Percentiles rank a stretch among this genome's conserved stretches.
These are phyloP conservation scores for Thuidium tamariscinum DNA, from an alignment of 225 moss, liverwort and hornwort genomes.

Conservation along the genomic window DNA sequence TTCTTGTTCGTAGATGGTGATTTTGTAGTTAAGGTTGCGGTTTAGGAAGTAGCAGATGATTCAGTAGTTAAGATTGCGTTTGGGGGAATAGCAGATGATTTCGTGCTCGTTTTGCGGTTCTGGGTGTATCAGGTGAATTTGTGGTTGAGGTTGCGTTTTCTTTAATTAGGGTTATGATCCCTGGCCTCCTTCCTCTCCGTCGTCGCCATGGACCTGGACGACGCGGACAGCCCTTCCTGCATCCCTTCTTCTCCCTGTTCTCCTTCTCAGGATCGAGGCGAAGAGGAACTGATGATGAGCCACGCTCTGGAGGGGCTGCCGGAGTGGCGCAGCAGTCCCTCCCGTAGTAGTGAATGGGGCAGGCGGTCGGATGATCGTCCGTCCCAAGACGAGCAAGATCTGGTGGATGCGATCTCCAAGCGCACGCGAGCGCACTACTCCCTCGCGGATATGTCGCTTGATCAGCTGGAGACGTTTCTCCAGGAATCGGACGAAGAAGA, in stretches of 20 bases:
- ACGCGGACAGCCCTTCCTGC: conserved; percentile 7
- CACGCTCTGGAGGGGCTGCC: conserved; percentile 37
- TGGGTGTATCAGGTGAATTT: background rate
- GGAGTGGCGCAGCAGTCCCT: conserved; percentile 8
- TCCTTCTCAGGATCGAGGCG: conserved; percentile 4
- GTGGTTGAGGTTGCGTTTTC: background rate
- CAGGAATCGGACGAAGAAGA: conserved; percentile 98
- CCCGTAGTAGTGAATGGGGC: conserved; percentile 13
- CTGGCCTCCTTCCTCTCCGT: background rate
- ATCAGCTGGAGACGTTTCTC: conserved; percentile 90
- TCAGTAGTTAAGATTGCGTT: background rate
- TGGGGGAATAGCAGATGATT: background rate
- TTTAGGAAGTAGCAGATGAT: background rate
- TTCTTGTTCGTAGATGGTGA: background rate
- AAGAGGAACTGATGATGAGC: conserved; percentile 46
- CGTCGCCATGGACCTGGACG: conserved; percentile 35
- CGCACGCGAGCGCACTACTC: conserved; percentile 93
- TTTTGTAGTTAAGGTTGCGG: background rate
- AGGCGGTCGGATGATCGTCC: conserved; percentile 11
- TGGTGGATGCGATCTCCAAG: conserved; percentile 74
- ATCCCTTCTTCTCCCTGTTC: background rate
- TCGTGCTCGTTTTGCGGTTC: background rate
- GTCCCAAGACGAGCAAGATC: conserved; percentile 31
- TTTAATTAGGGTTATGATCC: background rate
- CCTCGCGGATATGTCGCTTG: conserved; percentile 90